Evolutionary conservation across 1,139 yeast species (phyloP), one percentile per base, ranked within the genome.

Genomic region (Diutina catenulata): DNA sequence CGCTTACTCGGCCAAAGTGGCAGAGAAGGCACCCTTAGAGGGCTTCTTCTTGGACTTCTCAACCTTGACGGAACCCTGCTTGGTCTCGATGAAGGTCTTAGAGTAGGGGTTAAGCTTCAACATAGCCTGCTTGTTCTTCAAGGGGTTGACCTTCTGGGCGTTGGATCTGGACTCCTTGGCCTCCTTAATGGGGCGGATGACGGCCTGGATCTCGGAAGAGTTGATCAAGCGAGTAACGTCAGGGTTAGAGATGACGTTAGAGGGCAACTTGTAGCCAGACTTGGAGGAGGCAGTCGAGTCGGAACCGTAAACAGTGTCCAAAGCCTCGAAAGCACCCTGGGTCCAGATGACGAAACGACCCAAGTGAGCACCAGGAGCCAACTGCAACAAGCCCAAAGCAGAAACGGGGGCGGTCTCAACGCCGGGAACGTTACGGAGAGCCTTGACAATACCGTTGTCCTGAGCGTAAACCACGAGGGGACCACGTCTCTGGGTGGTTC

Each of bases 331-430:
- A 63, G 99, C 99, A 66, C 87, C 74, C 76, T 87, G 95, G 62
- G 98, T 88, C 98, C 98, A 91, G 86, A 91, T 84, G 64, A 93
- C 82, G 64, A 91, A 91, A 80, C 98, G 88, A 75, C 98, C 98
- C 62, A 91, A 78, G 80, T 91, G 98, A 64, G 97, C 94, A 82
- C 99, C 99, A 70, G 99, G 99, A 57, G 99, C 99, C 64, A 91
- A 83, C 77, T 91, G 97, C 68, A 93, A 83, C 62, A 93, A 77
- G 74, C 93, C 93, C 64, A 91, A 80, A 64, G 91, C 76, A 63
- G 82, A 74, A 58, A 91, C 98, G 65, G 81, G 76, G 59, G 91
- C 79, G 60, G 95, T 81, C 76, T 91, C 98, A 55, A 91, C 97
- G 83, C 99, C 99, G 70, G 99, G 98, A 55, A 91, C 74, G 84